Evolutionary conservation across 805 yeast species (phyloP).

Genomic region (Saccharomycopsis fermentans): DNA sequence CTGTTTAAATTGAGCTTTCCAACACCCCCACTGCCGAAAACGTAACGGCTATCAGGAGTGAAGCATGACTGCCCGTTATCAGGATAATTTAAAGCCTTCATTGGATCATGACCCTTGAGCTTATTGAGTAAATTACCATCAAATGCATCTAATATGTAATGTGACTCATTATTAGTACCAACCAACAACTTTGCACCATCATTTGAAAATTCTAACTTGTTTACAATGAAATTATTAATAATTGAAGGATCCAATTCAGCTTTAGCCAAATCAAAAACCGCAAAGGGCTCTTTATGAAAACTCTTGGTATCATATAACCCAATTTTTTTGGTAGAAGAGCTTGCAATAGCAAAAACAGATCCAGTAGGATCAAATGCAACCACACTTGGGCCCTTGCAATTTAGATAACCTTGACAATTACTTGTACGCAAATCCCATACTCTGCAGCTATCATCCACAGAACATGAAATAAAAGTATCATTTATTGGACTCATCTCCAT

Average conservation of each 20-base stretch:
- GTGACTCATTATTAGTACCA: conserved; percentile 35
- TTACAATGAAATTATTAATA: conserved; percentile 31
- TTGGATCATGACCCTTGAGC: conserved; percentile 38
- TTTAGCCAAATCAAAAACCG: conserved; percentile 28
- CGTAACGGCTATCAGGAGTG: conserved; percentile 57
- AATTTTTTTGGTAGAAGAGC: conserved; percentile 33
- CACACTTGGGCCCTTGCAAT: conserved; percentile 42
- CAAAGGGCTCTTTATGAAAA: conserved; percentile 49
- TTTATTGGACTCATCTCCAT: conserved; percentile 64
- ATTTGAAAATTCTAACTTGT: conserved; percentile 68
- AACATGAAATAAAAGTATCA: conserved; percentile 55
- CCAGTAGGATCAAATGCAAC: conserved; percentile 82
- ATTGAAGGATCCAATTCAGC: conserved; percentile 19
- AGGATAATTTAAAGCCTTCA: conserved; percentile 35
- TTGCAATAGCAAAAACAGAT: conserved; percentile 62
- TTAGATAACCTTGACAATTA: conserved; percentile 51
- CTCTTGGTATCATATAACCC: conserved; percentile 53
- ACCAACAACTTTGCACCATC: conserved; percentile 58
- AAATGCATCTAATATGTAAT: conserved; percentile 61
- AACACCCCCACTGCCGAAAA: conserved; percentile 50
- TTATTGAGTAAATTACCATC: conserved; percentile 41
- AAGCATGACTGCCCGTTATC: conserved; percentile 50
- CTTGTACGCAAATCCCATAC: conserved; percentile 78
- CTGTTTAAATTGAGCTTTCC: conserved; percentile 24
- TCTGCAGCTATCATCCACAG: conserved; percentile 71